A percentile compares a stretch with the other conserved stretches of the same genome.
phyloP scores from a whole-genome alignment of 2,329 filamentous ascomycete species.

The Myriosclerotinia scirpicola region DNA sequence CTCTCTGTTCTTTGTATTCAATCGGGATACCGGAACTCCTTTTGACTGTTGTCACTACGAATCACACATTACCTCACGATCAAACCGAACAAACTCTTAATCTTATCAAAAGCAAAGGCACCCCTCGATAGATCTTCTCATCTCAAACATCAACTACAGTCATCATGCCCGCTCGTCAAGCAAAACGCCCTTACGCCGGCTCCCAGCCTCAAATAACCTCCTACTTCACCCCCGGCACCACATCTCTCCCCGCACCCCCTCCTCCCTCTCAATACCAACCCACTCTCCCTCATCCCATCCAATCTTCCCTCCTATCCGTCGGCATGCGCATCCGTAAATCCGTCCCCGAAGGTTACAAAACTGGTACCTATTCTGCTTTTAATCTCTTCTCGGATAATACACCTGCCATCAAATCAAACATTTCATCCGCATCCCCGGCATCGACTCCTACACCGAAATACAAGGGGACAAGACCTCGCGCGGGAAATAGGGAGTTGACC shows the following conservation, averaged over 20 bases:
- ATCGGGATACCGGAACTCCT: not conserved
- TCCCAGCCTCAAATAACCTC: conserved; percentile 59
- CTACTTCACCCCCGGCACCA: conserved; percentile 50
- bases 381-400: conserved; percentile 50
- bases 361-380: conserved; percentile 54
- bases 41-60: not conserved
- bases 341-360: conserved; percentile 93
- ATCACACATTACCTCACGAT: not conserved
- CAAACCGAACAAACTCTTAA: not conserved
- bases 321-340: conserved; percentile 95
- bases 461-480: conserved; percentile 33
- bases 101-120: not conserved
- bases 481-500: conserved; percentile 58
- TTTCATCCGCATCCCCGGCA: conserved; percentile 26
- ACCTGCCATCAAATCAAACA: conserved; percentile 1
- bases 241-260: conserved; percentile 34
- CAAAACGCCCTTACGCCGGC: conserved; percentile 63
- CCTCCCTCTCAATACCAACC: conserved; percentile 43
- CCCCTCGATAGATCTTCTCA: not conserved
- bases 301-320: conserved; percentile 83
- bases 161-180: conserved; percentile 27
- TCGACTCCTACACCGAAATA: conserved; percentile 36
- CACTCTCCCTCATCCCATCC: conserved; percentile 54
- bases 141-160: not conserved
- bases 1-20: not conserved